Percentiles rank a stretch among this genome's conserved stretches.
These are phyloP conservation scores for Syncephalastrum contaminatum DNA, from an alignment of 371 early-diverging fungal species.

Conservation along the genomic window DNA sequence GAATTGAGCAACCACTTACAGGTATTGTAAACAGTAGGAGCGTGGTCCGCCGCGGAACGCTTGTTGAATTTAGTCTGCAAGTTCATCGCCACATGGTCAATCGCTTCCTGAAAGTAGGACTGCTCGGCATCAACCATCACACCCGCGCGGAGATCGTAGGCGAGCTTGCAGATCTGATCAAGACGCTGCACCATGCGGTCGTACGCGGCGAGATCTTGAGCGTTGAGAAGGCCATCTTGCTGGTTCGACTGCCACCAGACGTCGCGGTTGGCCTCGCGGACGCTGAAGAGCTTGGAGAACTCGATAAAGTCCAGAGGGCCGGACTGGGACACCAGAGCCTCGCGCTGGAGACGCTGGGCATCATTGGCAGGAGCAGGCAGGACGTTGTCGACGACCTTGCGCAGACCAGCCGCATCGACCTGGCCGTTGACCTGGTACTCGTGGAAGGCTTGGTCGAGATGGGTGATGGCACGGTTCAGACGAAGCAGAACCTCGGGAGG, in stretches of 20 bases:
- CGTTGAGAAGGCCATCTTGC: slow-evolving; percentile 24
- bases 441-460: slow-evolving; percentile 32
- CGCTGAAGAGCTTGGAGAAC: slow-evolving; percentile 53
- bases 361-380: slow-evolving; percentile 35
- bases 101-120: slow-evolving; percentile 88
- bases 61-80: slow-evolving; percentile 69
- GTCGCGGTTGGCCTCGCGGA: slow-evolving; percentile 45
- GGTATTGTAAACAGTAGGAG: slow-evolving; percentile 85
- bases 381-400: slow-evolving; percentile 27
- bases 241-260: slow-evolving; percentile 18
- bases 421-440: slow-evolving; percentile 52
- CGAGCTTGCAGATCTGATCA: slow-evolving; percentile 62
- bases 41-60: slow-evolving; percentile 32
- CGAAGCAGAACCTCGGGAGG: slow-evolving; percentile 70
- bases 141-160: slow-evolving; percentile 62
- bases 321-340: slow-evolving; percentile 34
- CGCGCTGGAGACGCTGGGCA: slow-evolving; percentile 35
- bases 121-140: slow-evolving; percentile 95
- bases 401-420: slow-evolving; percentile 32
- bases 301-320: slow-evolving; percentile 65
- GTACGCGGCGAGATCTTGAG: slow-evolving; percentile 66
- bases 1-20: slow-evolving; percentile 29
- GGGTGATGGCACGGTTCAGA: slow-evolving; percentile 51
- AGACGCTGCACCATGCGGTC: slow-evolving; percentile 67
- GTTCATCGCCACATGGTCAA: slow-evolving; percentile 79